Evolutionary conservation across 495 filamentous ascomycete genomes (phyloP), one percentile per base, ranked within the genome.

Genomic region (Schizothecium vesticola): DNA sequence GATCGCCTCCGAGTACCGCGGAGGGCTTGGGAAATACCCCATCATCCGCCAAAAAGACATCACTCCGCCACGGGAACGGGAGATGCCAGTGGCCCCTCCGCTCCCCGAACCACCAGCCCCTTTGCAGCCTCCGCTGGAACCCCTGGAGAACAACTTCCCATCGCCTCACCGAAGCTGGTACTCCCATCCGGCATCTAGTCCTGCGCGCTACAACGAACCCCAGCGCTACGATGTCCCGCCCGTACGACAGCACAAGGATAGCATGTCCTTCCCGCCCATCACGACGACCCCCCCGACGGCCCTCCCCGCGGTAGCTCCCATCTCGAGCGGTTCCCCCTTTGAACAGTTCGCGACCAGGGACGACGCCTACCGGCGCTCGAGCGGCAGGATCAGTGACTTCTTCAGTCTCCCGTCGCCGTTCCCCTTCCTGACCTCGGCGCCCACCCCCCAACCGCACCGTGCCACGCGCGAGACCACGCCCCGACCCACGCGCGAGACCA

Each of bases 1-100:
- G 59, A 97, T 98, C 74, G 95, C 95, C 9, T 93, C 91, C 1
- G 92, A 96, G 77, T 99, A 99, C 77, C 85, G 89, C 61, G 94
- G 93, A 7, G 95, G 95, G 0, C 77, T 90, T 58, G 85, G 86
- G 68, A 86, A 86, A 72, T 99, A 99, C 80, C 83, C 88, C 51
- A 83, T 83, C 12, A 75, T 87, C 57, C 80, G 81, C 23, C 77
- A 78, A 25, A 75, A 70, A 16, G 29, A 67, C 26, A 61, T 64
- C 33, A 73, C 71, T 10, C 72, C 75, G 16, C 74, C 77, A 5
- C 70, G 69, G n/a, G 77, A 77, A 67, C 21, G 63, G 1, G 67
- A 76, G 22, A 13, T 26, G 56, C 26, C n/a, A 28, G 24, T 24
- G 28, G 33, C 12, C 4, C 11, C 62, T 12, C 31, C 23, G 19